Evolutionary conservation across 768 basidiomycete species (phyloP).

Genomic region (Trametes punicea): DNA sequence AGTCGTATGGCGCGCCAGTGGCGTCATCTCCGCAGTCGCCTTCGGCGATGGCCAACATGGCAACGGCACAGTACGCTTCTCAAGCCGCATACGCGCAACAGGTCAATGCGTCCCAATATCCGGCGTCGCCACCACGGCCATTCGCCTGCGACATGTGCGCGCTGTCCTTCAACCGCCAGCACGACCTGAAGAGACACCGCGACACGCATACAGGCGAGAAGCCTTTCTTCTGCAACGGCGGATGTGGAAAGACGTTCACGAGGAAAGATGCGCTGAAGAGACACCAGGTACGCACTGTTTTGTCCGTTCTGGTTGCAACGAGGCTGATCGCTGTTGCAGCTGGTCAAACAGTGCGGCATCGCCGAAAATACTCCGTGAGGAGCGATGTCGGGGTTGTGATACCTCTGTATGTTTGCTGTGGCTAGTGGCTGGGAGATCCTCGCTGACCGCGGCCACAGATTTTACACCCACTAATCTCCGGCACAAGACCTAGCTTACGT

Average conservation of each 20-base stretch:
- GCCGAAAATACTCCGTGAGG: constrained; percentile 45
- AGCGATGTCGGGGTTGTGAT: background rate
- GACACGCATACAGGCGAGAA: constrained; percentile 86
- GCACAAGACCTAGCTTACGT: constrained; percentile 20
- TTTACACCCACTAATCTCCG: constrained; percentile 23
- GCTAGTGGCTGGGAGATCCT: background rate
- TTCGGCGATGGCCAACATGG: constrained; percentile 16
- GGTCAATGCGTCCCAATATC: constrained; percentile 30
- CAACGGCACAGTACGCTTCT: constrained; percentile 24
- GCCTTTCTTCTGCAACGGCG: constrained; percentile 78
- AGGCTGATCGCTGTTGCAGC: constrained; percentile 31
- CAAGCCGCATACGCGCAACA: constrained; percentile 23
- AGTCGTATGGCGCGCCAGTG: constrained; percentile 22
- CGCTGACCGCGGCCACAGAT: constrained; percentile 17
- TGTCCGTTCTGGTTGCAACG: constrained; percentile 24
- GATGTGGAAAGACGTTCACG: constrained; percentile 85
- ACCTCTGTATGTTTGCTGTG: constrained; percentile 8
- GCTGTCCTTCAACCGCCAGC: constrained; percentile 81
- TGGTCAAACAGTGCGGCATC: constrained; percentile 77
- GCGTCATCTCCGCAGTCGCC: constrained; percentile 22
- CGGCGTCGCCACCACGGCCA: constrained; percentile 37
- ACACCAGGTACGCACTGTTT: constrained; percentile 58
- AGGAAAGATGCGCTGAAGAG: constrained; percentile 84
- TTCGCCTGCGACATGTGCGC: constrained; percentile 56
- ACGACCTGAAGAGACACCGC: constrained; percentile 80